Base-by-base conservation (phyloP, 2,329 filamentous ascomycete species). In the Tolypocladium tropicale region DNA sequence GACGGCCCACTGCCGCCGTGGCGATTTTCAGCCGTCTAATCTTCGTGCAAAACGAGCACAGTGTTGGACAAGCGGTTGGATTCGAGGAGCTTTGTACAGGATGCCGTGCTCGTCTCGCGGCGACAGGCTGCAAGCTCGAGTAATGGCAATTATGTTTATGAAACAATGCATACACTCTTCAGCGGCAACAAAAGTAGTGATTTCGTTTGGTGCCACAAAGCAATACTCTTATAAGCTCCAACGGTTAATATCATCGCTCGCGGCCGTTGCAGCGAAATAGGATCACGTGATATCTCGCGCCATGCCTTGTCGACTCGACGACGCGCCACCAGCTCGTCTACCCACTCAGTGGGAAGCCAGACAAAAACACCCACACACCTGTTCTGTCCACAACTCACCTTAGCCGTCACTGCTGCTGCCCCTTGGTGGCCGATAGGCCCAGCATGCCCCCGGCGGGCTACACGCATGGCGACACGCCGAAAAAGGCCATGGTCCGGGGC, bases 401-500 rank as follows among this genome's bases (percentile, higher is more conserved):
- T 53, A 57, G 50, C 48, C 52, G n/a, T 28, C 2, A 28, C 25
- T 5, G 25, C 16, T 16, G n/a, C 52, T 28, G 23, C 50, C 6
- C 32, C 46, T 9, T 21, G 25, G 39, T 23, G 25, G 52, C 11
- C 52, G 36, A 53, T 32, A 16, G 36, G 52, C 52, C 14, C 16
- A 39, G 36, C n/a, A 57, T 57, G 55, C 57, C 56, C 21, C 25
- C 28, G 5, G 50, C 57, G 10, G 67, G 68, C 52, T 71, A 69
- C 59, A 71, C 69, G 55, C 70, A 72, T 60, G 67, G 67, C 52
- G 70, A 72, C 61, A 68, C 68, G 49, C 65, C 67, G 14, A 70
- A 71, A 60, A 70, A 70, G 65, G 70, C 68, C 56, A 69, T 72
- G 67, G 70, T 72, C 37, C 66, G 70, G 12, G 70, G 70, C 10